A percentile compares a stretch with the other conserved stretches of the same genome.
These are phyloP conservation scores for Beauveria asiatica DNA, from an alignment of 2,329 filamentous ascomycete genomes.

Conservation along the genomic window DNA sequence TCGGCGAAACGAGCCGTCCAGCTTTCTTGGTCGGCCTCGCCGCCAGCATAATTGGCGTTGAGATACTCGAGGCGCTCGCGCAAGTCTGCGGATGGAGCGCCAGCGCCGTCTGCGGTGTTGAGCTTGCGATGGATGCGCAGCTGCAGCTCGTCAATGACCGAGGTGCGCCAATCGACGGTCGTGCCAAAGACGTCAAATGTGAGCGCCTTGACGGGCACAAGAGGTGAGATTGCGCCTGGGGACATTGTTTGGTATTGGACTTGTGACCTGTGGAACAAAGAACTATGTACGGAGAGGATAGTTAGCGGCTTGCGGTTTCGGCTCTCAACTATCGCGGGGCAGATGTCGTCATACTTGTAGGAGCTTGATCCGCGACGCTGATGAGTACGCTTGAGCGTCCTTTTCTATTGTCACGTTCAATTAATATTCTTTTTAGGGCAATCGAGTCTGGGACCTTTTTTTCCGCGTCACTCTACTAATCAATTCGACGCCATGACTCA, in stretches of 20 bases:
- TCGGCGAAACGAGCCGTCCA: slow-evolving; percentile 44
- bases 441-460: no score
- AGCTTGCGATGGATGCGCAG: slow-evolving; percentile 39
- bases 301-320: neutral
- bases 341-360: neutral
- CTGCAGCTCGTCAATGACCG: slow-evolving; percentile 52
- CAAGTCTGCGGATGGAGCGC: slow-evolving; percentile 35
- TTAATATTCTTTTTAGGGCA: no score
- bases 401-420: neutral
- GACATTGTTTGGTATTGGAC: slow-evolving; percentile 17
- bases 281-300: neutral
- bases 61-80: slow-evolving; percentile 41
- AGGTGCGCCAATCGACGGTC: slow-evolving; percentile 67
- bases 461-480: no score
- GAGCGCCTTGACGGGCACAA: slow-evolving; percentile 44
- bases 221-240: slow-evolving; percentile 18
- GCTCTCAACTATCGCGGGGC: neutral
- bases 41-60: slow-evolving; percentile 49
- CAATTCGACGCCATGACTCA: no score
- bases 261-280: neutral
- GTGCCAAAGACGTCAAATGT: slow-evolving; percentile 76
- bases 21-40: neutral
- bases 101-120: slow-evolving; percentile 36
- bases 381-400: neutral
- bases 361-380: neutral